Evolutionary conservation across 1,139 yeast species (phyloP).

Genomic region (Suhomyces terraborum): DNA sequence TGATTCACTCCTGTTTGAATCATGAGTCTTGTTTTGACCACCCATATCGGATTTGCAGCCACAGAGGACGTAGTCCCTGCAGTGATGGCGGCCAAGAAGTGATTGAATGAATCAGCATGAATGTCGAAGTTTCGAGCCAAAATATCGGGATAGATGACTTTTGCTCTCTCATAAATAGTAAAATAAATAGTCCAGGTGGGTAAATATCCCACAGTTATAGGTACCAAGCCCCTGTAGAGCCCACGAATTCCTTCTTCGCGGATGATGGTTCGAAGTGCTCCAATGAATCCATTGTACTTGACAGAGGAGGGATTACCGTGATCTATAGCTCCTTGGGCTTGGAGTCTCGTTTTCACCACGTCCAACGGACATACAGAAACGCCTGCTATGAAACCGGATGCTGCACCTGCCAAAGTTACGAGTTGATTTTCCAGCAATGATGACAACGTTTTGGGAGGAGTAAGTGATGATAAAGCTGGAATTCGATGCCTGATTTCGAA

Average conservation of each 20-base stretch:
- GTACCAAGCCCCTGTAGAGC: conserved; percentile 85
- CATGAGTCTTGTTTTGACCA: conserved; percentile 91
- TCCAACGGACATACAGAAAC: conserved; percentile 51
- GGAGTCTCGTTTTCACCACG: conserved; percentile 49
- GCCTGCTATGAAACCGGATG: conserved; percentile 50
- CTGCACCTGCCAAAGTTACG: conserved; percentile 47
- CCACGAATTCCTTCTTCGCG: conserved; percentile 82
- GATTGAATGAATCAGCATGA: conserved; percentile 54
- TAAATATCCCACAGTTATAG: conserved; percentile 88
- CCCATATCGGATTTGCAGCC: conserved; percentile 97
- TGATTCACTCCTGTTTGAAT: conserved; percentile 60
- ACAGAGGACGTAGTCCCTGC: conserved; percentile 89
- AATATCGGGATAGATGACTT: conserved; percentile 46
- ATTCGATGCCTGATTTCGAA: conserved; percentile 12
- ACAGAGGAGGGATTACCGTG: conserved; percentile 7
- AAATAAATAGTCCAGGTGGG: conserved; percentile 99
- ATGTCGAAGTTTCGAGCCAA: conserved; percentile 31
- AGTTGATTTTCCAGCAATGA: conserved; percentile 30
- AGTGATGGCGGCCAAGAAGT: conserved; percentile 79
- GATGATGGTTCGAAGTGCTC: conserved; percentile 62
- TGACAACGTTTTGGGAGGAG: conserved; percentile 10
- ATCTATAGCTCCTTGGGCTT: conserved; percentile 41
- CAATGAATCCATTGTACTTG: conserved; percentile 23
- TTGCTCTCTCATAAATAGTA: conserved; percentile 81
- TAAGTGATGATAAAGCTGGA: conserved; percentile 3